A percentile compares a stretch with the other conserved stretches of the same genome.
Conservation (phyloP, 441 rosid genomes). For the Breynia disticha region DNA sequence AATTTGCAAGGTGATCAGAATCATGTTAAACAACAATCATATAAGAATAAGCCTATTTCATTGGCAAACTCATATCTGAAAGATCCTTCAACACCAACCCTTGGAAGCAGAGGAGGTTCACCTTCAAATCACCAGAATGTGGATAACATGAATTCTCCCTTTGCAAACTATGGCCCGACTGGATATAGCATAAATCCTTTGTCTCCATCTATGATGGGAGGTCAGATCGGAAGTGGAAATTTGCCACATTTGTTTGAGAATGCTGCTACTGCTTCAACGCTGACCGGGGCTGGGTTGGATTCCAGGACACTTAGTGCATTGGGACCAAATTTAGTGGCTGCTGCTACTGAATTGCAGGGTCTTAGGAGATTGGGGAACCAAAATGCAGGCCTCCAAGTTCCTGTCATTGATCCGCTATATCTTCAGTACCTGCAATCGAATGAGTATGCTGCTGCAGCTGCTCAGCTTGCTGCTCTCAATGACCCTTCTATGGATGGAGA, state of each 20-base stretch:
- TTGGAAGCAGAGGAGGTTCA: constrained; percentile 32
- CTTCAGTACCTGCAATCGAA: constrained; percentile 44
- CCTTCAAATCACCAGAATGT: constrained; percentile 28
- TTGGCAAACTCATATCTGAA: constrained; percentile 29
- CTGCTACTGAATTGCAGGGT: constrained; percentile 37
- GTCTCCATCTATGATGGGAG: constrained; percentile 38
- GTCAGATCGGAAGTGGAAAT: constrained; percentile 34
- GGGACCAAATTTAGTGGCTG: constrained; percentile 36
- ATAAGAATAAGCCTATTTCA: constrained; percentile 20
- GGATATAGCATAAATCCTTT: constrained; percentile 38
- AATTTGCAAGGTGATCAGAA: constrained; percentile 31
- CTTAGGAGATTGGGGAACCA: constrained; percentile 37
- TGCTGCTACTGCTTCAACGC: constrained; percentile 40
- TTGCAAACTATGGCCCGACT: constrained; percentile 34
- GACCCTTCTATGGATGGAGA: constrained; percentile 38
- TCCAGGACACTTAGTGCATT: constrained; percentile 32
- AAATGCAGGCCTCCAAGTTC: constrained; percentile 31
- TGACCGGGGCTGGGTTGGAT: constrained; percentile 41
- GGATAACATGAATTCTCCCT: constrained; percentile 27
- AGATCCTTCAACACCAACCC: constrained; percentile 25
- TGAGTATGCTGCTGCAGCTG: constrained; percentile 38
- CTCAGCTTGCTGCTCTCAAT: constrained; percentile 36
- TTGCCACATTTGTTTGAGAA: constrained; percentile 49
- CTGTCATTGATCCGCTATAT: constrained; percentile 35
- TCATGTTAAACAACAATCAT: constrained; percentile 23